Evolutionary conservation across 495 filamentous ascomycete species (phyloP).

Genomic region (Xylaria acuta): DNA sequence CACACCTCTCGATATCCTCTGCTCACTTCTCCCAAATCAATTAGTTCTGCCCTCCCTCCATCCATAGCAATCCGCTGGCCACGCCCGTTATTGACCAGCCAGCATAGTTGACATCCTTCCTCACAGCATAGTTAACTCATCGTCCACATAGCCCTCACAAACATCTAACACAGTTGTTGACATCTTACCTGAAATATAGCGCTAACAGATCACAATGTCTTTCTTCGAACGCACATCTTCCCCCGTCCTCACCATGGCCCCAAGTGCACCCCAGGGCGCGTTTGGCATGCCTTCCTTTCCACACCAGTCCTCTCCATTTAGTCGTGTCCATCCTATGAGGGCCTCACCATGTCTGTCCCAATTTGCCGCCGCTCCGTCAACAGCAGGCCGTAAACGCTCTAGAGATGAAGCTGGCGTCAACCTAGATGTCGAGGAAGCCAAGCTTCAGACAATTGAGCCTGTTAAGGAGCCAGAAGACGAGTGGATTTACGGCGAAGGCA

Average conservation of each 20-base stretch:
- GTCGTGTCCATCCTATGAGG: conserved; percentile 41
- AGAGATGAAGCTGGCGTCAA: conserved; percentile 67
- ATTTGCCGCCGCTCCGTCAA: conserved; percentile 34
- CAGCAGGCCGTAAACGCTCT: conserved; percentile 66
- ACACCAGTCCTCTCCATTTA: conserved; percentile 51
- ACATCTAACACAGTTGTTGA: conserved; percentile 37
- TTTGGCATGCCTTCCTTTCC: conserved; percentile 50
- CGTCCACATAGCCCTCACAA: conserved; percentile 14
- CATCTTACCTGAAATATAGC: conserved; percentile 42
- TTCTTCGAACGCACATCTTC: conserved; percentile 58
- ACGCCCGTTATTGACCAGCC: conserved; percentile 34
- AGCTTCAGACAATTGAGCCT: conserved; percentile 44
- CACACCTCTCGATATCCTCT: conserved; percentile 23
- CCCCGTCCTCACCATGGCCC: conserved; percentile 58
- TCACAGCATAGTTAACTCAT: conserved; percentile 7
- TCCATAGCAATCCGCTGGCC: conserved; percentile 22
- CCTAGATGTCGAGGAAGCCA: conserved; percentile 54
- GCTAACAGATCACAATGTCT: conserved; percentile 51
- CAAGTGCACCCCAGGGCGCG: conserved; percentile 55
- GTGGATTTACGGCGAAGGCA: conserved; percentile 74
- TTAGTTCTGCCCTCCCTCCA: conserved; percentile 21
- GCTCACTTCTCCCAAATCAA: conserved; percentile 36
- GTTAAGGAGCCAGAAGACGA: conserved; percentile 59
- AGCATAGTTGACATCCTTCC: conserved; percentile 20
- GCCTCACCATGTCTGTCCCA: conserved; percentile 30